phyloP scores from a whole-genome alignment of 2,329 filamentous ascomycete species.

The Fusarium sp. region DNA sequence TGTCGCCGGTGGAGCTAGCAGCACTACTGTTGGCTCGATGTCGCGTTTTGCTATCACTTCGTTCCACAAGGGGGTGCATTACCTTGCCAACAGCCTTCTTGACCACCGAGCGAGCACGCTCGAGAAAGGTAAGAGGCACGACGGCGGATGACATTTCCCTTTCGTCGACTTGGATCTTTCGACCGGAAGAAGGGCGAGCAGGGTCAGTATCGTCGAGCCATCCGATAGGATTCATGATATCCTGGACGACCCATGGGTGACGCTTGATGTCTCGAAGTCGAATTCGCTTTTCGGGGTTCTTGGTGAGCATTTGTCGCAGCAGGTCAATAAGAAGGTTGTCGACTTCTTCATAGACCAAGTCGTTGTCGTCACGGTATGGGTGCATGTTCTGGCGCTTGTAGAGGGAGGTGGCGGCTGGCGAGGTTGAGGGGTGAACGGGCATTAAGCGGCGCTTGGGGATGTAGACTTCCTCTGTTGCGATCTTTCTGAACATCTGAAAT shows the following conservation, averaged over 20 bases:
- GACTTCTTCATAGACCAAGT: conserved; percentile 86
- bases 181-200: conserved; percentile 77
- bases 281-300: conserved; percentile 90
- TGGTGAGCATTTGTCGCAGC: conserved; percentile 80
- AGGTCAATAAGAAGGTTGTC: conserved; percentile 84
- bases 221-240: conserved; percentile 74
- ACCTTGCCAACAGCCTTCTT: conserved; percentile 73
- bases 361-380: conserved; percentile 79
- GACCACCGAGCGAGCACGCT: conserved; percentile 82
- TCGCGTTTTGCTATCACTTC: conserved; percentile 63
- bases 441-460: conserved; percentile 85
- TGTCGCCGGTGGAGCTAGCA: conserved; percentile 71
- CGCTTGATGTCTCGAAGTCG: conserved; percentile 91
- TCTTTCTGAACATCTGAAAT: conserved; percentile 89
- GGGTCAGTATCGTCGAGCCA: conserved; percentile 98
- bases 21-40: conserved; percentile 69
- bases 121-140: conserved; percentile 86
- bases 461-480: conserved; percentile 92
- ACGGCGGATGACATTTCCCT: conserved; percentile 91
- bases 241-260: conserved; percentile 89
- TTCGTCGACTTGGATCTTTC: conserved; percentile 91
- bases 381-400: conserved; percentile 68
- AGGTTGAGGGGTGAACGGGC: conserved; percentile 72
- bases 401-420: conserved; percentile 63
- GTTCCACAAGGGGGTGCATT: conserved; percentile 68